Evolutionary conservation across 345 rosid genomes (phyloP), one percentile per base, ranked within the genome.

Genomic region (Eucalyptus marginata): DNA sequence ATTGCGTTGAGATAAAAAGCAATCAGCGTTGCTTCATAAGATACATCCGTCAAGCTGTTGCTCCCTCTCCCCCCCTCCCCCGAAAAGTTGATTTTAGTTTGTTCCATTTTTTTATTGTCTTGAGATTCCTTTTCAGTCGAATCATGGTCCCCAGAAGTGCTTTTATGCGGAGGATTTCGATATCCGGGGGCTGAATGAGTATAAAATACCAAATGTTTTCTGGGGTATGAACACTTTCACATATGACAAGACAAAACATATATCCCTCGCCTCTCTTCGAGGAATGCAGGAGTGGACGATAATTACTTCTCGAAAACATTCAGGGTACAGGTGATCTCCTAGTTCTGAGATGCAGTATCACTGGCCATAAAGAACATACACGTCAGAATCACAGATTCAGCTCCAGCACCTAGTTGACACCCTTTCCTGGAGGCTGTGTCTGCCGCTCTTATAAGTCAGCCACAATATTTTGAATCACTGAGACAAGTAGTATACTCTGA

Each of bases 261-360:
- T 90, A n/a, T 90, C 95, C 50, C 90, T 93, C 76, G 95, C 95
- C 86, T 89, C 92, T 4, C 92, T 93, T 89, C 92, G 94, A n/a
- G 94, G 96, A 90, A 94, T 94, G 96, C 93, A 93, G 87, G 92
- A 89, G 87, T 90, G 93, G 86, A 94, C 97, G 15, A 92, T 94
- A 91, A 92, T 93, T 86, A 95, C 96, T 17, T 93, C 94, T 62
- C 94, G 47, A 94, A 95, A 93, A 92, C 96, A 52, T 95, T 91
- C 86, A 91, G 93, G n/a, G 92, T 94, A 94, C 94, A 91, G 97
- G 96, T 95, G 47, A 51, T 56, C 46, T n/a, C 7, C 49, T 29
- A 43, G 44, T 89, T 84, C 40, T 46, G 44, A 47, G 68, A 71
- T 17, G 81, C 44, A 71, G 13, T 71, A 33, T 71, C 44, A 71